phyloP scores from a whole-genome alignment of 306 rosid genomes.

The Cicer bijugum region DNA sequence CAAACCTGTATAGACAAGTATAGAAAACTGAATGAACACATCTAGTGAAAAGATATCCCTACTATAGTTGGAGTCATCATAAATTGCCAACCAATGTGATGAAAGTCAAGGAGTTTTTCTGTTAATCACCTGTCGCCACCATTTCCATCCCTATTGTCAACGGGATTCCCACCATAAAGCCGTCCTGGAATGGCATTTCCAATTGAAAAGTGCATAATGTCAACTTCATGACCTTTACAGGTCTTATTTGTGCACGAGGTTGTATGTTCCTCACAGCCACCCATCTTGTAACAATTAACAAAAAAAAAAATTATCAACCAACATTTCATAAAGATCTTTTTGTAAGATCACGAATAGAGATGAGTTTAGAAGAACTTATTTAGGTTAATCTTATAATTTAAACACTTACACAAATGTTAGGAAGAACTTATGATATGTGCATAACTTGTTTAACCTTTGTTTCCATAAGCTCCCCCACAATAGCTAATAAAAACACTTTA shows the following conservation, averaged over 20 bases:
- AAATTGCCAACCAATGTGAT: constrained; percentile 27
- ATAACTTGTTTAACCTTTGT: neutral
- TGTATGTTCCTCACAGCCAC: constrained; percentile 78
- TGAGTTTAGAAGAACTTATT: neutral
- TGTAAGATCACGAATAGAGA: neutral
- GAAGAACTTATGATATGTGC: neutral
- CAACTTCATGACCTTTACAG: constrained; percentile 94
- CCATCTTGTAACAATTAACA: constrained; percentile 69
- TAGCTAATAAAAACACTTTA: constrained; percentile 4
- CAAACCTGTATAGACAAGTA: constrained; percentile 63
- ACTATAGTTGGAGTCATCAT: constrained; percentile 25
- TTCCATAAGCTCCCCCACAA: neutral
- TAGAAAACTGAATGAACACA: constrained; percentile 16
- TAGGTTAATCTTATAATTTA: neutral
- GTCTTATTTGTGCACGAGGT: constrained; percentile 78
- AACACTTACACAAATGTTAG: neutral
- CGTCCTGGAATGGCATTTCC: constrained; percentile 95
- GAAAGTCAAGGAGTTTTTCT: constrained; percentile 30
- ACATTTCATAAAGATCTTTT: constrained; percentile 20
- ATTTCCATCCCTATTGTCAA: constrained; percentile 71
- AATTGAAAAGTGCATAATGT: constrained; percentile 91
- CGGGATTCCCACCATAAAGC: constrained; percentile 82
- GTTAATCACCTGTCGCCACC: constrained; percentile 82
- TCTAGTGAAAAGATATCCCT: constrained; percentile 1
- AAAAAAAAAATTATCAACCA: constrained; percentile 28